These are phyloP conservation scores for Rhynchosporium agropyri DNA, from an alignment of 2,329 filamentous ascomycete genomes.

Conservation along the genomic window DNA sequence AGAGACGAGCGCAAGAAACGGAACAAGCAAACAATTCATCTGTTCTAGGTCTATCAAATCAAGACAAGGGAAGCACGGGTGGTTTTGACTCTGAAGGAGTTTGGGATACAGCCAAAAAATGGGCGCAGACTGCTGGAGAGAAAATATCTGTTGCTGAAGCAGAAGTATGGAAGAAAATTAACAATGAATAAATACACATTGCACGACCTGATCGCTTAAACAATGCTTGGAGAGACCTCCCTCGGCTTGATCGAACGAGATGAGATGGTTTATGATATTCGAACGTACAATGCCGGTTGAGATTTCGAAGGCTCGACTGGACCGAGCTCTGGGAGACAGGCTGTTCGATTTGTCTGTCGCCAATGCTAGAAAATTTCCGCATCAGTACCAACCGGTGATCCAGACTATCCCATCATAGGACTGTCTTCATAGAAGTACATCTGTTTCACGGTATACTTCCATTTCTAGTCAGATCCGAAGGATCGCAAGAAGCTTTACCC, in stretches of 20 bases:
- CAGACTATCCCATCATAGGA: background rate
- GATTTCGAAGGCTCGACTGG: background rate
- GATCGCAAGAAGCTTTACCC: background rate
- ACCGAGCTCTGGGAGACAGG: background rate
- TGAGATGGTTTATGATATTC: background rate
- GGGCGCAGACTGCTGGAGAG: conserved; percentile 58
- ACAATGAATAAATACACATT: conserved; percentile 46
- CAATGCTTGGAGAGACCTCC: background rate
- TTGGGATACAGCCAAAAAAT: conserved; percentile 60
- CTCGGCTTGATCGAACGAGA: background rate
- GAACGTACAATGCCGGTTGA: background rate
- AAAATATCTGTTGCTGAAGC: conserved; percentile 60
- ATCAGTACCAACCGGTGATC: background rate
- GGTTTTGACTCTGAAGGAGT: conserved; percentile 49
- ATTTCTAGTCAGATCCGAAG: background rate
- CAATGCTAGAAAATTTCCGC: background rate
- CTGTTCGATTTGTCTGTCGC: background rate
- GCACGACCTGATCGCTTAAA: conserved; percentile 19
- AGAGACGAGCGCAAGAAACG: conserved; percentile 42
- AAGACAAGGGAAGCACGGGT: conserved; percentile 14
- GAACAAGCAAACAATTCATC: conserved; percentile 28
- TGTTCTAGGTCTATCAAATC: background rate
- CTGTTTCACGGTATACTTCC: background rate
- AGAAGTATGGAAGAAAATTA: conserved; percentile 66
- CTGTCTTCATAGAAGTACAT: background rate